A percentile compares a stretch with the other conserved stretches of the same genome.
Conservation (phyloP, 129 eudicot genomes). For the Pittosporum tobira region DNA sequence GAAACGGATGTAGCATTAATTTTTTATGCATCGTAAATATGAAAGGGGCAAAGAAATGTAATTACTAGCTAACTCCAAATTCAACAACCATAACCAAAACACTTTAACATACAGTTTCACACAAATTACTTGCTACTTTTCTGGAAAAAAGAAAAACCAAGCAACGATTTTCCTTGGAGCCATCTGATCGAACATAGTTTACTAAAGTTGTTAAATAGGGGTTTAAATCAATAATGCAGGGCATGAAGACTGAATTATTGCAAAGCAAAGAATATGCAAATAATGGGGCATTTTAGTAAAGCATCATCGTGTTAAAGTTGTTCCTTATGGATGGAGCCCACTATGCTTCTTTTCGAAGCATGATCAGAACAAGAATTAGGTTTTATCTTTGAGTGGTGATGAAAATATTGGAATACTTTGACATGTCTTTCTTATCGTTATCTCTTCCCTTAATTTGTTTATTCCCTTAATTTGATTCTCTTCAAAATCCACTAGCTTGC, state of each 20-base stretch:
- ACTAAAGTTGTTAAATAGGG: constrained; percentile 8
- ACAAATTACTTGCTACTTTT: too few relatives aligned
- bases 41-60: too few relatives aligned
- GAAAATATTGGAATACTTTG: constrained; percentile 20
- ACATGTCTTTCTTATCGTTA: constrained; percentile 14
- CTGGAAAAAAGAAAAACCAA: too few relatives aligned
- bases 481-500: constrained; percentile 23
- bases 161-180: not conserved
- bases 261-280: constrained; percentile 35
- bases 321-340: constrained; percentile 29
- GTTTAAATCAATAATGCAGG: constrained; percentile 16
- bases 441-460: constrained; percentile 23
- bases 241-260: constrained; percentile 30
- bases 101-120: too few relatives aligned
- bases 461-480: constrained; percentile 23
- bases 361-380: constrained; percentile 14
- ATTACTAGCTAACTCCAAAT: too few relatives aligned
- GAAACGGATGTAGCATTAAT: too few relatives aligned
- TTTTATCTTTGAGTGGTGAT: constrained; percentile 12
- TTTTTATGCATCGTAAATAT: too few relatives aligned
- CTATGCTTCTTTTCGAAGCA: constrained; percentile 25
- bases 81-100: too few relatives aligned
- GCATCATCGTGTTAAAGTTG: constrained; percentile 14
- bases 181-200: not conserved
- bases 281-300: constrained; percentile 23